phyloP scores from a whole-genome alignment of 352 stramenopile genomes.

The Phytophthora megakarya region DNA sequence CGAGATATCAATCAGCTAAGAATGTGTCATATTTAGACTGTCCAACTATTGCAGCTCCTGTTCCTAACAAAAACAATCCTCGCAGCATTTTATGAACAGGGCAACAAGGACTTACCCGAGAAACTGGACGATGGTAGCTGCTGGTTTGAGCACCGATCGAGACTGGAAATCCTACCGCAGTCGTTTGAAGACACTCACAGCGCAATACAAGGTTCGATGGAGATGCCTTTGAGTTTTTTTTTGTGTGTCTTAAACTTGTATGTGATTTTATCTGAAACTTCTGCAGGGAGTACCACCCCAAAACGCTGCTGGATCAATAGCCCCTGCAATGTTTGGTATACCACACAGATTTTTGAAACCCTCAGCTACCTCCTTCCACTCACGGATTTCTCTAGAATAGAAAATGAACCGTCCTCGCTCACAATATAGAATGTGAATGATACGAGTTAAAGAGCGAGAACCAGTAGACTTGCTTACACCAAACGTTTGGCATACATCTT shows the following conservation, averaged over 20 bases:
- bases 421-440: slow-evolving; percentile 10
- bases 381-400: slow-evolving; percentile 5
- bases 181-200: not conserved
- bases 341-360: not conserved
- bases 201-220: not conserved
- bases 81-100: not conserved
- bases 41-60: not conserved
- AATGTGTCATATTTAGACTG: no score
- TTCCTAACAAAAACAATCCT: not conserved
- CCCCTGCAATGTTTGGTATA: no score
- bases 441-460: not conserved
- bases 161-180: not conserved
- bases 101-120: not conserved
- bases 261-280: not conserved
- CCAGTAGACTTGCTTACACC: slow-evolving; percentile 11
- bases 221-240: no score
- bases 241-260: no score
- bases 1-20: no score
- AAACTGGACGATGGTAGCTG: not conserved
- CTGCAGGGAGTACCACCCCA: not conserved
- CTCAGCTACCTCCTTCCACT: not conserved
- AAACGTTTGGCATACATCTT: slow-evolving; percentile 6
- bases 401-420: slow-evolving; percentile 4
- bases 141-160: not conserved
- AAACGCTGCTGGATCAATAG: no score